phyloP scores from a whole-genome alignment of 371 early-diverging fungal genomes.

The Batkoa obscura region DNA sequence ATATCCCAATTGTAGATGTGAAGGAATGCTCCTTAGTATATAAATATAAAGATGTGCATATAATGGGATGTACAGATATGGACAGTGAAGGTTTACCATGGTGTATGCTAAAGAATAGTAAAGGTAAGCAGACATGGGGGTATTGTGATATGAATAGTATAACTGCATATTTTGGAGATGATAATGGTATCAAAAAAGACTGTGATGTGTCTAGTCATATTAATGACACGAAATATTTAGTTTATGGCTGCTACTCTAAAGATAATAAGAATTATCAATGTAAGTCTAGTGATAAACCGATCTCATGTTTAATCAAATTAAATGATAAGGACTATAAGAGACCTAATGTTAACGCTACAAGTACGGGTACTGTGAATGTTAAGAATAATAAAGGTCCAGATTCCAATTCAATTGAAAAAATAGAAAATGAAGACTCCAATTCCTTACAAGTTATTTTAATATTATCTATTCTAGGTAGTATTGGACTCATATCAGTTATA shows the following conservation, averaged over 20 bases:
- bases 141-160: constrained; percentile 4
- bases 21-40: constrained; percentile 3
- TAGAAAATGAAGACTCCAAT: not conserved
- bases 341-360: not conserved
- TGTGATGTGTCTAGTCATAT: not conserved
- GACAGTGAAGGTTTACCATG: constrained; percentile 6
- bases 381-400: no score
- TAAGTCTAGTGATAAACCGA: not conserved
- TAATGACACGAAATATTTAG: not conserved
- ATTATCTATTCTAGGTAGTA: not conserved
- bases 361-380: not conserved
- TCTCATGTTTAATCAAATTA: not conserved
- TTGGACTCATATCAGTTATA: not conserved
- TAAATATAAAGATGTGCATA: constrained; percentile 2
- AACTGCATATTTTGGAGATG: not conserved
- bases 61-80: constrained; percentile 6
- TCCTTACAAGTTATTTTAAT: constrained; percentile 1
- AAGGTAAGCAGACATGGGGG: not conserved
- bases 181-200: not conserved
- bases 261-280: constrained; percentile 4
- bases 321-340: not conserved
- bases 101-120: constrained; percentile 3
- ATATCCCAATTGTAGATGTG: constrained; percentile 1
- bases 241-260: constrained; percentile 2
- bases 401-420: no score